Base-by-base conservation (phyloP, 495 filamentous ascomycete genomes). In the Venustampulla echinocandica region DNA sequence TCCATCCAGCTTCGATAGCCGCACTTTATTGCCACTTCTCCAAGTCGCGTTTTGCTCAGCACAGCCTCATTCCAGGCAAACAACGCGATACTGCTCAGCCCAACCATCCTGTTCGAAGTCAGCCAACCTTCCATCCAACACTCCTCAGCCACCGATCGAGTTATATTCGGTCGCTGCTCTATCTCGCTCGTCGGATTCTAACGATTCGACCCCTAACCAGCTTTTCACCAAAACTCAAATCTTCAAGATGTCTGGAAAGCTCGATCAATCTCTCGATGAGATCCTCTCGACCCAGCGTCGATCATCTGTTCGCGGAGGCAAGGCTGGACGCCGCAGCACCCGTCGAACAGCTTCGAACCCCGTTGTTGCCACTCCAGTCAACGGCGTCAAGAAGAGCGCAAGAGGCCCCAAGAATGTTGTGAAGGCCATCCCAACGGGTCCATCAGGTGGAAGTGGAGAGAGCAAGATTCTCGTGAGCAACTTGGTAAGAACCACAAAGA, bases 401-500 rank as follows among this genome's bases (percentile, higher is more conserved):
- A 85, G 74, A 64, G 60, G 70, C 42, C 63, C 76, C 50, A 87
- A 83, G 61, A 58, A 68, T 52, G 63, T 71, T 51, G 63, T 69
- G 42, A 90, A 87, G 75, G 64, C 73, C 39, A 67, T 70, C 17
- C 78, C 88, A 40, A 79, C 75, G n/a, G 81, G 80, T 49, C 72
- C 76, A 27, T 63, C 69, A 49, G 61, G 73, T 50, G 47, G 44
- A 36, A 69, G 65, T 39, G 77, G 77, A 60, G 87, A 88, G 45
- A 89, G 87, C 75, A 97, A 96, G 69, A 92, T 97, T 71, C 82
- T 95, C 65, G 89, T 98, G 67, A 93, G 85, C 80, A 90, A 90
- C 71, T 74, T 98, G 75, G 90, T 95, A 81, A 71, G 89, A 69
- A 52, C n/a, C 20, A 4, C 7, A 19, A 24, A 10, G 10, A 17